Percentiles rank a stretch among this genome's conserved stretches.
Evolutionary conservation across 768 basidiomycete genomes (phyloP).

Genomic region (Lentinula edodes): DNA sequence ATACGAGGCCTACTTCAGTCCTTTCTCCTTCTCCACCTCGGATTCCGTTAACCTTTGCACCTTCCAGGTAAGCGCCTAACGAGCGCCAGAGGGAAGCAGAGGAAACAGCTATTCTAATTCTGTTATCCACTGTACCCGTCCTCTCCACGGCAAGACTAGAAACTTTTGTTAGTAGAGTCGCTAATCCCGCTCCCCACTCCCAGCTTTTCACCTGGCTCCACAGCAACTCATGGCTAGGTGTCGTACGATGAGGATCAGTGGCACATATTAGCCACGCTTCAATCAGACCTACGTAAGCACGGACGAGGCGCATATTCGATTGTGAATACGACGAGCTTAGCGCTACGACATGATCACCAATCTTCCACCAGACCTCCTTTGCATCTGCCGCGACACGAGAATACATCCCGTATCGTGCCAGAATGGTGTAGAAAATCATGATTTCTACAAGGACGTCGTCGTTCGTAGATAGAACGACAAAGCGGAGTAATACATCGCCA

Average conservation of each 20-base stretch:
- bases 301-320: slow-evolving; percentile 9
- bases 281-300: slow-evolving; percentile 55
- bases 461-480: slow-evolving; percentile 53
- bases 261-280: slow-evolving; percentile 79
- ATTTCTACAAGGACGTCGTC: slow-evolving; percentile 49
- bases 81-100: slow-evolving; percentile 41
- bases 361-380: slow-evolving; percentile 16
- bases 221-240: slow-evolving; percentile 78
- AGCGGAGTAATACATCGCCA: slow-evolving; percentile 63
- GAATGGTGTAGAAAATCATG: slow-evolving; percentile 53
- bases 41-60: slow-evolving; percentile 65
- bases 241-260: slow-evolving; percentile 85
- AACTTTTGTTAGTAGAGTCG: slow-evolving; percentile 25
- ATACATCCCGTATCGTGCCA: slow-evolving; percentile 79
- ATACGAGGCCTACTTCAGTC: slow-evolving; percentile 13
- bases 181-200: slow-evolving; percentile 63
- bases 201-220: slow-evolving; percentile 86
- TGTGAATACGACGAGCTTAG: background rate
- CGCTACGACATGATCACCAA: background rate
- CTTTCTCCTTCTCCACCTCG: slow-evolving; percentile 65
- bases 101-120: slow-evolving; percentile 9
- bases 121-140: background rate
- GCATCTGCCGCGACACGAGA: slow-evolving; percentile 64
- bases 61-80: slow-evolving; percentile 69
- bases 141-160: background rate